Evolutionary conservation across 148 eudicot genomes (phyloP).

Genomic region (Pouteria glomerata): DNA sequence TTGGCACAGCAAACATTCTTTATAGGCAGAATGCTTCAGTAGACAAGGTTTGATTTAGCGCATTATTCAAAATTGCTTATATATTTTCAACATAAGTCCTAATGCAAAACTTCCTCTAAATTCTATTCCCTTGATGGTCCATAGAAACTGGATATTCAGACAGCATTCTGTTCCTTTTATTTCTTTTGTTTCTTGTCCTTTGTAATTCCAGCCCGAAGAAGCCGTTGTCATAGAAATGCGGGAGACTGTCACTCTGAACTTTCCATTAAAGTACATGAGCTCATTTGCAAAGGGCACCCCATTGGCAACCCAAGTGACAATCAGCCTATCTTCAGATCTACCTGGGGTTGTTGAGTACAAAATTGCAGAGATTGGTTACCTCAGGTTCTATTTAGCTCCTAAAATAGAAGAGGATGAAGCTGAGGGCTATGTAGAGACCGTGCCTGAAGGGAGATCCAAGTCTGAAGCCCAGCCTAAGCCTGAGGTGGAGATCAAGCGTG

Average conservation of each 20-base stretch:
- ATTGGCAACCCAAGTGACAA: constrained; percentile 50
- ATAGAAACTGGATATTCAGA: too few species aligned
- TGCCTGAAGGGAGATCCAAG: constrained; percentile 55
- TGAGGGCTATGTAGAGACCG: too few species aligned
- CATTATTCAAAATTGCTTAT: not conserved
- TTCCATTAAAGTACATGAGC: constrained; percentile 62
- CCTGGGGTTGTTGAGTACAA: constrained; percentile 68
- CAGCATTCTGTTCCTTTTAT: not conserved
- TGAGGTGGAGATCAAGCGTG: constrained; percentile 16
- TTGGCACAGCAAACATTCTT: constrained; percentile 80
- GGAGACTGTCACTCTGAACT: constrained; percentile 43
- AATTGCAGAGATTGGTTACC: constrained; percentile 64
- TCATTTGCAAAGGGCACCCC: constrained; percentile 65
- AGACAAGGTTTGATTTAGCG: constrained; percentile 58
- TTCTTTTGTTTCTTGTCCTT: not conserved
- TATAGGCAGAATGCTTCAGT: constrained; percentile 85
- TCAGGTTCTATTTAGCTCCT: constrained; percentile 74
- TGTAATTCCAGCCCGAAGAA: constrained; percentile 50
- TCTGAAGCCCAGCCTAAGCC: constrained; percentile 22
- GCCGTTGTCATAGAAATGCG: constrained; percentile 51
- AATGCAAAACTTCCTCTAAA: not conserved
- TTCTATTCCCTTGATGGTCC: too few species aligned
- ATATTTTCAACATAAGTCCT: not conserved
- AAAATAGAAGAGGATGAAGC: constrained; percentile 36
- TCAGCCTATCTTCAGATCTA: constrained; percentile 59